Evolutionary conservation across 148 eudicot genomes (phyloP).

Genomic region (Camellia granthamiana): DNA sequence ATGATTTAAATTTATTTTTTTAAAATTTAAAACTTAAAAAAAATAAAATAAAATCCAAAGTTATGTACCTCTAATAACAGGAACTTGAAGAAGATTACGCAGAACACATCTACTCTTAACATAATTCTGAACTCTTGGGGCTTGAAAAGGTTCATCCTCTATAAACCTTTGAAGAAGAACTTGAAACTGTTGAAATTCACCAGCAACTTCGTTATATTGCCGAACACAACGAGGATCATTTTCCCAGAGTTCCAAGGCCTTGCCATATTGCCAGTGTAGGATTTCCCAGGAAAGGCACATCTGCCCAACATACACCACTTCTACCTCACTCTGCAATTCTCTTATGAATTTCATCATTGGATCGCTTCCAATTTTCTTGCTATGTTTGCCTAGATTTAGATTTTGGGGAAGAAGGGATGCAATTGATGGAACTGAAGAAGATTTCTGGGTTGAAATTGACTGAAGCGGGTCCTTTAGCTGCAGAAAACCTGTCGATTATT

Average conservation of each 20-base stretch:
- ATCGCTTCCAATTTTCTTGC: constrained; percentile 34
- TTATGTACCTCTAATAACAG: constrained; percentile 70
- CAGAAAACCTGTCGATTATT: constrained; percentile 54
- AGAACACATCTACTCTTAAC: constrained; percentile 63
- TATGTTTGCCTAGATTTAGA: constrained; percentile 39
- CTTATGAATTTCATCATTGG: constrained; percentile 54
- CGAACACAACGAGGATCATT: constrained; percentile 52
- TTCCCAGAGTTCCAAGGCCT: constrained; percentile 85
- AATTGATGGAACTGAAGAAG: constrained; percentile 35
- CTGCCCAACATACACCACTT: constrained; percentile 85
- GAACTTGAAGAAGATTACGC: constrained; percentile 86
- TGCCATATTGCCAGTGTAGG: constrained; percentile 83
- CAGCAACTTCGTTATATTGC: constrained; percentile 74
- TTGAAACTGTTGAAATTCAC: constrained; percentile 91
- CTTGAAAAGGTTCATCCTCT: constrained; percentile 80
- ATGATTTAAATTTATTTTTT: too few species aligned
- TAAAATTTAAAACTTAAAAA: too few species aligned
- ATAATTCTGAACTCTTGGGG: constrained; percentile 73
- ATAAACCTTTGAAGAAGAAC: constrained; percentile 76
- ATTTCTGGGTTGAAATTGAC: constrained; percentile 42
- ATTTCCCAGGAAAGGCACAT: constrained; percentile 98
- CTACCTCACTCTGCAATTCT: constrained; percentile 73
- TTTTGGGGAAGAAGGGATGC: constrained; percentile 52
- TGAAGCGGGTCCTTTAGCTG: constrained; percentile 75
- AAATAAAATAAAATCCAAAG: neutral